Conservation (phyloP, 2,329 filamentous ascomycete genomes). For the Coleophoma eucalyptorum region DNA sequence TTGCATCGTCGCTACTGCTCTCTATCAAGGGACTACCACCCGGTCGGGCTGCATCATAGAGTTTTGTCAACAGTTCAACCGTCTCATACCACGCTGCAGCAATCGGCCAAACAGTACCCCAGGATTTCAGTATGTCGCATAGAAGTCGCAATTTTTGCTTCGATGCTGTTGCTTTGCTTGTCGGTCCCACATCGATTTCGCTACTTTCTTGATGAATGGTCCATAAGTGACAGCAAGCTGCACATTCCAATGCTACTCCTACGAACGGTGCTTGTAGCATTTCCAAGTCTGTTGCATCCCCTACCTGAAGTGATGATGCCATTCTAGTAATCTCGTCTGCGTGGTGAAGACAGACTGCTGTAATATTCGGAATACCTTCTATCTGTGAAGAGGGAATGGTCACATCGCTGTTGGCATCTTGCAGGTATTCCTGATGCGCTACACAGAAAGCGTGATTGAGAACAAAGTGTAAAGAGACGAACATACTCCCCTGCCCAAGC, state of each 20-base stretch:
- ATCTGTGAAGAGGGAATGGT: neutral
- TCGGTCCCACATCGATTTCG: neutral
- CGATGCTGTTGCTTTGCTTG: neutral
- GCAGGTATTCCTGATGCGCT: neutral
- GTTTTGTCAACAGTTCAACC: neutral
- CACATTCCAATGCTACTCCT: neutral
- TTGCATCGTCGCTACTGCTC: neutral
- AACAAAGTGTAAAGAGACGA: neutral
- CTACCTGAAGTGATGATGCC: neutral
- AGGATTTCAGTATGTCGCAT: neutral
- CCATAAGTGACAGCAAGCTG: neutral
- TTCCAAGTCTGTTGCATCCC: neutral
- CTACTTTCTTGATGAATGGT: neutral
- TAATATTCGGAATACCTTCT: neutral
- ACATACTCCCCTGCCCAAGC: neutral
- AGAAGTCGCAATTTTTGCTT: neutral
- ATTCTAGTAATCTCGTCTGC: slow-evolving; percentile 1
- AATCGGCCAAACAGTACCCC: neutral
- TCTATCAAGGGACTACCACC: neutral
- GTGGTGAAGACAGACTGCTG: neutral
- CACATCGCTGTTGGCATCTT: neutral
- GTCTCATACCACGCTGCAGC: neutral
- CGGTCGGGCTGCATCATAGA: neutral
- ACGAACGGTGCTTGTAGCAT: neutral
- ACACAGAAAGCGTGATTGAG: neutral